Conservation (phyloP, 305 asterid species). For the Plantago coronopus region DNA sequence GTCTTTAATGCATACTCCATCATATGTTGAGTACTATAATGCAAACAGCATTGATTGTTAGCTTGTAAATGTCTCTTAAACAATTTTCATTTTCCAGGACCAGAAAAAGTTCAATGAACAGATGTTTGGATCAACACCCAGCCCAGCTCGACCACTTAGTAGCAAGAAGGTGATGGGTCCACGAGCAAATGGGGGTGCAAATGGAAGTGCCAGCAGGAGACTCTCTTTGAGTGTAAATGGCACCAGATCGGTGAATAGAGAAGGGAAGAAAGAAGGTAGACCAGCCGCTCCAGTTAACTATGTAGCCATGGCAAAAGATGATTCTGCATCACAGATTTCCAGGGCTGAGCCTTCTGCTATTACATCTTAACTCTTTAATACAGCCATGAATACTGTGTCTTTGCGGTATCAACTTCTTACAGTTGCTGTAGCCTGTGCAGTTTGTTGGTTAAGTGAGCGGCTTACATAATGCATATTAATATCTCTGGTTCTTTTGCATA, state of each 20-base stretch:
- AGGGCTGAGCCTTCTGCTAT: constrained; percentile 31
- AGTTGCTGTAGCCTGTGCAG: no score
- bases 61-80: neutral
- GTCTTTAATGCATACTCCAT: no score
- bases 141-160: constrained; percentile 76
- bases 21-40: no score
- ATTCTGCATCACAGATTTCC: constrained; percentile 37
- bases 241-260: constrained; percentile 62
- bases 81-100: constrained; percentile 42
- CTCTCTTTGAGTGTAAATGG: constrained; percentile 80
- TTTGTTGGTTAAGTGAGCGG: no score
- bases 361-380: constrained; percentile 25
- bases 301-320: constrained; percentile 71
- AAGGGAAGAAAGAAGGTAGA: constrained; percentile 66
- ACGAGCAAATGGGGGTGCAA: constrained; percentile 65
- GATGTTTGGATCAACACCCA: constrained; percentile 72
- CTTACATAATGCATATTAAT: no score
- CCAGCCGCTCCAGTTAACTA: constrained; percentile 71
- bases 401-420: no score
- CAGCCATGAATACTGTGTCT: neutral
- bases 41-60: no score
- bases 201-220: constrained; percentile 62
- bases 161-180: constrained; percentile 71
- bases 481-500: no score
- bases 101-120: constrained; percentile 87